Evolutionary conservation across 2,329 filamentous ascomycete genomes (phyloP).

Genomic region (Plenodomus tracheiphilus): DNA sequence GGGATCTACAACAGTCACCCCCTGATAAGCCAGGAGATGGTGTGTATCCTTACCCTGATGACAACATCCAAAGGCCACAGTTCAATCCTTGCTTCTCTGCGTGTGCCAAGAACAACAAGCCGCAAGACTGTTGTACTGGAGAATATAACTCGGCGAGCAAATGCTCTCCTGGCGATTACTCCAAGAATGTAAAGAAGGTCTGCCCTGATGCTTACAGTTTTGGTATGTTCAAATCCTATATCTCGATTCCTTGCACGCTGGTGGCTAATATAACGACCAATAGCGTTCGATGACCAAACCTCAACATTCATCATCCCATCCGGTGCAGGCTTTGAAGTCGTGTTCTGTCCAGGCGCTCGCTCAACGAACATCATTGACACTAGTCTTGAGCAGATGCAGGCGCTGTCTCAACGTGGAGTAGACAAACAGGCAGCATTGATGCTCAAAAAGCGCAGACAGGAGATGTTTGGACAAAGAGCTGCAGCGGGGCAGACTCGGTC

Average conservation of each 20-base stretch:
- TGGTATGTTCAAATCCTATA: slow-evolving; percentile 54
- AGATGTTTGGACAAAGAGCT: slow-evolving; percentile 23
- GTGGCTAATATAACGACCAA: background rate
- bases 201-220: slow-evolving; percentile 87
- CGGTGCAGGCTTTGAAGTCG: slow-evolving; percentile 76
- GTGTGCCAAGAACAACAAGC: slow-evolving; percentile 68
- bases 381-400: slow-evolving; percentile 38
- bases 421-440: slow-evolving; percentile 28
- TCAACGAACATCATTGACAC: slow-evolving; percentile 54
- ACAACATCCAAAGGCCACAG: slow-evolving; percentile 67
- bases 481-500: slow-evolving; percentile 2
- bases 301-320: slow-evolving; percentile 61
- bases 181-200: slow-evolving; percentile 69
- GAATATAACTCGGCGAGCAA: slow-evolving; percentile 63
- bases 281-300: slow-evolving; percentile 61
- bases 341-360: slow-evolving; percentile 70
- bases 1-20: slow-evolving; percentile 70
- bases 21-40: slow-evolving; percentile 73
- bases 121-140: slow-evolving; percentile 76
- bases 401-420: slow-evolving; percentile 37
- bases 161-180: slow-evolving; percentile 71
- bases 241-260: background rate
- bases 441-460: slow-evolving; percentile 16
- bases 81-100: slow-evolving; percentile 81
- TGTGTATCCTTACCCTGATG: slow-evolving; percentile 79